Base-by-base conservation (phyloP, 192 early-diverging fungal genomes). In the Mortierella claussenii region DNA sequence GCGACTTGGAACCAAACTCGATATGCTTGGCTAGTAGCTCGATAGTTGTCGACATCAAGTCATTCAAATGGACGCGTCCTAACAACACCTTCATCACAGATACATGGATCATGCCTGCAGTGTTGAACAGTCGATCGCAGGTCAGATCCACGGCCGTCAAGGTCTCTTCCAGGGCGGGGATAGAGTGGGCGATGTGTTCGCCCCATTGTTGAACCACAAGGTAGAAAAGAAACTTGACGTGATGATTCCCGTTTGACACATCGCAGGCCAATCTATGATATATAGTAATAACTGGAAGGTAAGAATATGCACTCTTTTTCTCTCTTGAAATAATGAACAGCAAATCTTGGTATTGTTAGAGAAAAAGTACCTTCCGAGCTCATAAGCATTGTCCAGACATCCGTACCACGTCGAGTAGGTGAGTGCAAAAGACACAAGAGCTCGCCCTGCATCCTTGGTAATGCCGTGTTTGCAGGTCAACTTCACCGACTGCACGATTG, bases 171-270 rank as follows among this genome's bases (percentile, higher is more conserved):
- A 76, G 46, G 0, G 73, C 63, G 18, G 73, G 58, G 34, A 76
- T 67, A 6, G 64, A 48, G 27, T 65, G 31, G 20, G 59, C 65
- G 6, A 76, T 53, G 13, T 66, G 73, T 0, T 76, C 73, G 2
- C 73, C 73, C 73, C 73, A 76, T n/a, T 76, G 73, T 23, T 76
- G 73, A 11, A 76, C 73, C 1, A 55, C 65, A 33, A 76, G 7
- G 17, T 76, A 62, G 31, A 76, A 76, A 36, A 76, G 11, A 30
- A 67, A 76, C n/a, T 42, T 60, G 20, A 76, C 73, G 33, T 76
- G 73, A 11, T 76, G 63, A 17, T 55, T 76, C 7, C 47, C 59
- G 17, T 76, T 76, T 20, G 73, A 66, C 1, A 76, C 53, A 0
- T 26, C 28, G 20, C 63, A 67, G 2, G 73, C 73, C 43, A 76